Evolutionary conservation across 176 grass and related monocot genomes (phyloP), one percentile per base, ranked within the genome.

Genomic region (Zoysia pacifica): DNA sequence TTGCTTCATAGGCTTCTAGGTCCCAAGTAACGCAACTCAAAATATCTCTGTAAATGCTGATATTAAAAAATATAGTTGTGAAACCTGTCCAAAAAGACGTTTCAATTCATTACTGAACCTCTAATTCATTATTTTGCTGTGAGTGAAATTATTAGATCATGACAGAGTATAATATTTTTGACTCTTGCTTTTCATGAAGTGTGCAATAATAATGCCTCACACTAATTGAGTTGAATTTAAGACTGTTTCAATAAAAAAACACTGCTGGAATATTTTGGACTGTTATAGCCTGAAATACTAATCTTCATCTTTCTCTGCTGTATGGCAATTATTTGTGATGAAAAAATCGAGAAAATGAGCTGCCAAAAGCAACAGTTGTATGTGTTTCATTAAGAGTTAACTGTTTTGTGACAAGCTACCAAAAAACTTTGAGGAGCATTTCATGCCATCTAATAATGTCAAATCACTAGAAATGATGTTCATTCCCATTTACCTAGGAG

Each of bases 401-500:
- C 0, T 60, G 7, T 62, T 62, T 37, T 37, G 9, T 62, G 9
- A 12, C 8, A 37, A 62, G 9, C 9, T 62, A 9, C 9, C 10
- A 62, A 62, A 62, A 59, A 59, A 10, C 9, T 37, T 62, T 2
- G 20, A 11, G 59, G 60, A 62, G 37, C 8, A 62, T 62, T 11
- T 4, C 3, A 3, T 28, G 12, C 37, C 5, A 35, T 4, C 28
- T 10, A 20, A n/a, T 62, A 62, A 36, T 62, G 35, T 62, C 4
- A 12, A 37, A 37, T 62, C 9, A 9, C 60, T 36, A 37, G 9
- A 36, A 62, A 36, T 62, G 20, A 62, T 28, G 59, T 11, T 9
- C 60, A 36, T 62, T 62, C 6, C 20, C 37, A 62, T 62, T 62
- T 62, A 62, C 56, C n/a, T 72, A 52, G 39, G 58, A 61, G 65